Percentiles rank a stretch among this genome's conserved stretches.
Conservation (phyloP, 1,284 basidiomycete genomes). For the Moesziomyces aphidis region DNA sequence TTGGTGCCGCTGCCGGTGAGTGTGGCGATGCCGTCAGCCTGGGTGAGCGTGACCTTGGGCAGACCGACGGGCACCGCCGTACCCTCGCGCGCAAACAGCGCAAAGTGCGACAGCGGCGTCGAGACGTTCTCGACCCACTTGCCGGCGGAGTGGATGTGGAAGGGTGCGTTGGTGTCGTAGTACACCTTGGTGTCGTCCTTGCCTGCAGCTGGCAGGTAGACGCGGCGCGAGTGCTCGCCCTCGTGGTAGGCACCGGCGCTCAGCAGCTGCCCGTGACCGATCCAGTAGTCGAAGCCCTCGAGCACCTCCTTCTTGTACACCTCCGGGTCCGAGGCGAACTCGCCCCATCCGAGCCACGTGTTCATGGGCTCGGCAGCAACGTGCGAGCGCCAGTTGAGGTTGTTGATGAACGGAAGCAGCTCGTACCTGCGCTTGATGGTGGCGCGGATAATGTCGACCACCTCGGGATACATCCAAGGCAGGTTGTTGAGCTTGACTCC, state of each 20-base stretch:
- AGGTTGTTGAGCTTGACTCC: conserved; percentile 68
- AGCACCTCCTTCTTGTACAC: conserved; percentile 67
- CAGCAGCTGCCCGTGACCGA: conserved; percentile 69
- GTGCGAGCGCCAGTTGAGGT: conserved; percentile 69
- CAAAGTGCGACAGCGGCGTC: conserved; percentile 69
- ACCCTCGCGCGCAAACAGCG: conserved; percentile 69
- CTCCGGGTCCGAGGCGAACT: conserved; percentile 68
- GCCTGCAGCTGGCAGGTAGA: conserved; percentile 69
- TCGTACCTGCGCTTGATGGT: conserved; percentile 70
- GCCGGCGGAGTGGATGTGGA: conserved; percentile 21
- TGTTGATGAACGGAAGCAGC: conserved; percentile 67
- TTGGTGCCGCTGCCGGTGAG: conserved; percentile 68
- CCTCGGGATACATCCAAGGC: conserved; percentile 71
- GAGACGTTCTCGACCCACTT: conserved; percentile 62
- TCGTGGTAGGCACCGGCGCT: conserved; percentile 68
- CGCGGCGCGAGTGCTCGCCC: conserved; percentile 64
- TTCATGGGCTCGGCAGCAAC: conserved; percentile 68
- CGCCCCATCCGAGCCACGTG: conserved; percentile 69
- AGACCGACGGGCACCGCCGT: conserved; percentile 70
- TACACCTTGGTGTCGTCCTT: conserved; percentile 31
- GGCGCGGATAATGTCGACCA: conserved; percentile 67
- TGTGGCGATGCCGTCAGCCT: conserved; percentile 61
- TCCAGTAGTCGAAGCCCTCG: conserved; percentile 70
- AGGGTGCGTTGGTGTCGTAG: conserved; percentile 43
- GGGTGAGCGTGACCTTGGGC: conserved; percentile 66